Base-by-base conservation (phyloP, 768 basidiomycete genomes). In the Chalciporus sphaerocephalus region DNA sequence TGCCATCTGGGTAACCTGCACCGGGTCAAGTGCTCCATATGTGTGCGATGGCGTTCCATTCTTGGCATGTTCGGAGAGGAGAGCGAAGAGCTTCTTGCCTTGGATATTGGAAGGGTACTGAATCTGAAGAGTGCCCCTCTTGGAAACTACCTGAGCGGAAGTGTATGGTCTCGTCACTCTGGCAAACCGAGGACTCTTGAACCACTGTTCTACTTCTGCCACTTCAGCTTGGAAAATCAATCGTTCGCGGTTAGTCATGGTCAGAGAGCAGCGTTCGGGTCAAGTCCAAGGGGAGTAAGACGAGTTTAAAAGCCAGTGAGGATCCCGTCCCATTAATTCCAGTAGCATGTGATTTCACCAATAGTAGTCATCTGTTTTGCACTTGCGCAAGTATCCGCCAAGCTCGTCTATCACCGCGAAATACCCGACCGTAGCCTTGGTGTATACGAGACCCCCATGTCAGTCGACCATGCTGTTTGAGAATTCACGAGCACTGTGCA, bases 1-100 rank as follows among this genome's bases (percentile, higher is more conserved):
- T 20, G 95, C 94, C 96, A 99, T 99, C 69, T 99, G 96, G 0
- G 94, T 97, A 39, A 97, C 80, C 69, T 99, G 96, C 6, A 99
- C 92, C 0, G 94, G 91, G 66, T 99, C 96, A 53, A 99, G 84
- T 17, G 94, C 94, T 72, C 96, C 96, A 61, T 98, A 99, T 51
- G 96, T 99, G 64, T 94, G 91, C 17, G 90, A 93, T 1, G 89
- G 87, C 4, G 88, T 88, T 27, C 85, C 79, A 47, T 74, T 75
- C 64, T 77, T 79, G 42, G 81, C 84, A 63, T 96, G 93, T 51
- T 87, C 74, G 40, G 78, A 74, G 52, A 99, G 78, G 48, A 86
- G 62, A 6, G 64, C 58, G 74, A 80, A 95, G 28, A 96, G 78
- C 69, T 98, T 98, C 77, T 92, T 90, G 52, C 77, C 94, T 62